These are phyloP conservation scores for Pleomassaria siparia DNA, from an alignment of 2,329 filamentous ascomycete species.

Conservation along the genomic window DNA sequence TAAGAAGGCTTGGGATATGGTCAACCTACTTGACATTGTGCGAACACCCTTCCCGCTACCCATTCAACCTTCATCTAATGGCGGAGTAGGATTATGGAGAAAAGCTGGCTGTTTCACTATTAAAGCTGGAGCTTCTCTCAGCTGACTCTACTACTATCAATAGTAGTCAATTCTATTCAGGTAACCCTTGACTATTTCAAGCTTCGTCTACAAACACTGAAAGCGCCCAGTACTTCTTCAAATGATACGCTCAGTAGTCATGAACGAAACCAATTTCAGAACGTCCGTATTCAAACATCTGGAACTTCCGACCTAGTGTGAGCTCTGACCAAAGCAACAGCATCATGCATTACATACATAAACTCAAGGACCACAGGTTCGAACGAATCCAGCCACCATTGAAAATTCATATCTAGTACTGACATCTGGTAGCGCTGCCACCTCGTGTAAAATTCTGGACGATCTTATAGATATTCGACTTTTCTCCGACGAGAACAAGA, in stretches of 20 bases:
- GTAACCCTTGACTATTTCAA: constrained; percentile 33
- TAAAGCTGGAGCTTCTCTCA: constrained; percentile 70
- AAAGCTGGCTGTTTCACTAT: constrained; percentile 65
- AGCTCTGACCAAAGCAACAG: constrained; percentile 29
- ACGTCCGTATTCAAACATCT: constrained; percentile 40
- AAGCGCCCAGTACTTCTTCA: constrained; percentile 54
- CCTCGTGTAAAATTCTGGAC: constrained; percentile 57
- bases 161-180: constrained; percentile 43
- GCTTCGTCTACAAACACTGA: constrained; percentile 13
- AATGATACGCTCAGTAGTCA: constrained; percentile 62
- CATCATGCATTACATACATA: constrained; percentile 68
- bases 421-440: constrained; percentile 30
- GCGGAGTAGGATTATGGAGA: constrained; percentile 56
- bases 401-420: constrained; percentile 4
- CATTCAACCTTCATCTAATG: neutral
- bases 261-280: constrained; percentile 66
- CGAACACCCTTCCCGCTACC: neutral
- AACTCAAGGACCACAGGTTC: constrained; percentile 53
- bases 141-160: constrained; percentile 38
- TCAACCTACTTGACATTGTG: constrained; percentile 62
- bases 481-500: constrained; percentile 49
- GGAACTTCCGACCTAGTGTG: constrained; percentile 2
- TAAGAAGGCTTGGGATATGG: constrained; percentile 57
- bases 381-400: neutral
- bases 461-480: constrained; percentile 64